These are phyloP conservation scores for Corylus avellana DNA, from an alignment of 306 rosid species.

Conservation along the genomic window DNA sequence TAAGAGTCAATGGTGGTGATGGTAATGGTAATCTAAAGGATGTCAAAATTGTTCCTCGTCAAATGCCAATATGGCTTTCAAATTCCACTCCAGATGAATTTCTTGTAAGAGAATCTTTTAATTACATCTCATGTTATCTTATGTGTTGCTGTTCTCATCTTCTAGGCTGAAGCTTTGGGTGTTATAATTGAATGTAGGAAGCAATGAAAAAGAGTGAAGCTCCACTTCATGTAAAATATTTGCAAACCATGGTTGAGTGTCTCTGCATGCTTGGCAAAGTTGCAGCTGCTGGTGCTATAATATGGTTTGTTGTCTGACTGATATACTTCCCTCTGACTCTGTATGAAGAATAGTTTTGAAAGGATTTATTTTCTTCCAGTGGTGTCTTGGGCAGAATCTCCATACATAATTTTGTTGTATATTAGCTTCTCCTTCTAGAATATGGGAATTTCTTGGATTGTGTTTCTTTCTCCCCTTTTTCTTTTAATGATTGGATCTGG, in stretches of 20 bases:
- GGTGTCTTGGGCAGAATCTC: conserved; percentile 8
- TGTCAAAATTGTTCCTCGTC: conserved; percentile 46
- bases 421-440: conserved; percentile 3
- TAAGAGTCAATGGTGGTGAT: conserved; percentile 61
- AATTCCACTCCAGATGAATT: conserved; percentile 96
- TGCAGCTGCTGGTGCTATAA: conserved; percentile 99
- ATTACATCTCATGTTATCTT: conserved; percentile 28
- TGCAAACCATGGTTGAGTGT: conserved; percentile 97
- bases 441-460: not conserved
- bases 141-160: conserved; percentile 23
- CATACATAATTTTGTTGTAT: not conserved
- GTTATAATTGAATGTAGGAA: conserved; percentile 61
- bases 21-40: conserved; percentile 52
- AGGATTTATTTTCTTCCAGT: conserved; percentile 11
- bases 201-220: conserved; percentile 87
- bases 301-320: conserved; percentile 65
- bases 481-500: conserved; percentile 11
- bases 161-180: conserved; percentile 35
- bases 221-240: conserved; percentile 84
- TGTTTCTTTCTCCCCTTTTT: conserved; percentile 7
- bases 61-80: conserved; percentile 92
- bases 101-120: conserved; percentile 64
- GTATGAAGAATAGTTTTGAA: conserved; percentile 19
- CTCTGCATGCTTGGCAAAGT: conserved; percentile 96
- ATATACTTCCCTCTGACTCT: conserved; percentile 16